Evolutionary conservation across 306 rosid genomes (phyloP), one percentile per base, ranked within the genome.

Genomic region (Corylus avellana): DNA sequence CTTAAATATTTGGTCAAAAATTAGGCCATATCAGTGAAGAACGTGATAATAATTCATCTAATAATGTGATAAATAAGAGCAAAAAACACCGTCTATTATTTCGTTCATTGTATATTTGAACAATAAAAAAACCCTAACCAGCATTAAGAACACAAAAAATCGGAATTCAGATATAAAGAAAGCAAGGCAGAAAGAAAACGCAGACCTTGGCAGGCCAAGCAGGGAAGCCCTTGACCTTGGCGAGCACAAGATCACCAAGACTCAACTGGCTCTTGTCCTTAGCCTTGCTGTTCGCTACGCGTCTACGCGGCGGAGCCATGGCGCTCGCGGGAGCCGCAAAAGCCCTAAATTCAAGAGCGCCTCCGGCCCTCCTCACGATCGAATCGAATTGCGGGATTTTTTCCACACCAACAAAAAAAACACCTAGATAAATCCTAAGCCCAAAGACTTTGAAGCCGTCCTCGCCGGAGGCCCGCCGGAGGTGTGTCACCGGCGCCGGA

Each of bases 221-320:
- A 8, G 98, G 99, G 86, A 89, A 92, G 61, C 99, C 99, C 93
- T 96, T 96, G 84, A 96, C 98, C 92, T 96, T 96, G 42, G 99
- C 99, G 25, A 96, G 99, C 5, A 96, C 99, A 42, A 96, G 99
- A 96, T 93, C 98, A 80, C 99, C 99, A 51, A 91, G 83, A 64
- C 90, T 85, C 87, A 96, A 76, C 85, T 91, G 88, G 27, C 90
- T 85, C 73, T 89, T 90, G 47, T 84, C 87, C 84, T 87, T 90
- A 3, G 88, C 85, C 88, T 93, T 96, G 88, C 90, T 96, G 83
- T 75, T 90, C 78, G 86, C 88, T 85, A 92, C 99, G 90, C 99
- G 99, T 85, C 92, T 84, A 86, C 99, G 99, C 86, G 86, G 86
- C 82, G 96, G 96, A 91, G 96, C 79, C 99, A 95, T 95, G 89